phyloP scores from a whole-genome alignment of 2,329 filamentous ascomycete genomes.

The Penicillium italicum region DNA sequence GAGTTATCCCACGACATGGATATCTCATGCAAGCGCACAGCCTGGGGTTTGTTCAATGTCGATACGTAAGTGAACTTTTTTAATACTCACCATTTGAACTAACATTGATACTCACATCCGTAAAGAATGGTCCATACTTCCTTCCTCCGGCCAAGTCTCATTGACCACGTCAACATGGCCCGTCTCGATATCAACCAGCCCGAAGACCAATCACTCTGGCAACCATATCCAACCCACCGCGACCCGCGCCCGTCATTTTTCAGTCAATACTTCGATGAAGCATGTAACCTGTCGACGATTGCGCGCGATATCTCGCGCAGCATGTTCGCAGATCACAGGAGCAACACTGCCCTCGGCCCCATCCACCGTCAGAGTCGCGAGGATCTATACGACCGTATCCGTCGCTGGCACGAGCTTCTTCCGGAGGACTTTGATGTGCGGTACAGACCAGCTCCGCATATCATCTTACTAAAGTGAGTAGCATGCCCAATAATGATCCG shows the following conservation, averaged over 20 bases:
- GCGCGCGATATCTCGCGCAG: conserved; percentile 35
- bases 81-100: background rate
- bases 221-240: conserved; percentile 34
- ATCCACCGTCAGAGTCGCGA: conserved; percentile 25
- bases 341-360: background rate
- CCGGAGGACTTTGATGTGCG: conserved; percentile 28
- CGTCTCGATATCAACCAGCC: conserved; percentile 14
- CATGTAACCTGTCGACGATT: conserved; percentile 35
- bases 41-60: conserved; percentile 40
- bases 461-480: conserved; percentile 32
- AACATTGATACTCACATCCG: background rate
- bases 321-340: conserved; percentile 27
- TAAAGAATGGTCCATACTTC: conserved; percentile 34
- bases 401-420: conserved; percentile 30
- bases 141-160: conserved; percentile 35
- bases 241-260: conserved; percentile 26
- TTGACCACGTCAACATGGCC: conserved; percentile 34
- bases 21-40: conserved; percentile 30
- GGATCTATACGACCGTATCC: conserved; percentile 29
- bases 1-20: conserved; percentile 31
- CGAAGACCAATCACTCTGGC: conserved; percentile 27
- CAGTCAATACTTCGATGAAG: conserved; percentile 34
- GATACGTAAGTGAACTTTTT: conserved; percentile 32
- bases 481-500: background rate
- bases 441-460: conserved; percentile 31